Evolutionary conservation across 2,329 filamentous ascomycete species (phyloP), one percentile per base, ranked within the genome.

Genomic region (Pseudopyrenochaeta lycopersici): DNA sequence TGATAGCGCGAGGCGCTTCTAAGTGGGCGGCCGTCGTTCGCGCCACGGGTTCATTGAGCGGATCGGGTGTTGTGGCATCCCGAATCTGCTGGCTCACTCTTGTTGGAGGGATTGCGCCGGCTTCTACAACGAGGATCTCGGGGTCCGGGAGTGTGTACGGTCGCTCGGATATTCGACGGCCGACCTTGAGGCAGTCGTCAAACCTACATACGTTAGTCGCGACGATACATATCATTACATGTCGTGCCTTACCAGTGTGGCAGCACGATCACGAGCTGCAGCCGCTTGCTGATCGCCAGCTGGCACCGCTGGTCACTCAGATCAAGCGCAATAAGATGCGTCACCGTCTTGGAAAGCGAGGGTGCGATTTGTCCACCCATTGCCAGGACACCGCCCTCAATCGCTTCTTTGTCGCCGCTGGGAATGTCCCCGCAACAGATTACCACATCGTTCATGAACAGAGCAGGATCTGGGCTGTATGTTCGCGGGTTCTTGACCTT

Each of bases 151-250:
- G 82, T 17, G 86, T 79, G 71, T 99, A 99, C 0, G 95, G 95
- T 6, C 82, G 80, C 73, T 99, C 95, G 64, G 91, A 90, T 64
- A 99, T 97, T 54, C 91, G 88, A 75, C 92, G 93, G 44, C 94
- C 93, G 23, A 99, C 85, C 76, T 91, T 95, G 63, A 99, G 85
- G 76, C 95, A 99, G 73, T 97, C 94, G 66, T 98, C 94, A 71
- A 99, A 97, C 92, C 90, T 93, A 27, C 2, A 20, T 51, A 74
- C 21, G 27, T 66, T 54, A 64, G 55, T 30, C 20, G 9, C 14
- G 14, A 4, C 35, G 15, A 10, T 7, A 14, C 41, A 38, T 2
- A 15, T 11, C n/a, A 23, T 9, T 17, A 11, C 7, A 31, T 32
- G 27, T 27, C 33, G 12, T 33, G 7, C 60, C 81, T 68, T 78